Evolutionary conservation across 2,329 filamentous ascomycete genomes (phyloP).

Genomic region (Fusarium beomiforme): DNA sequence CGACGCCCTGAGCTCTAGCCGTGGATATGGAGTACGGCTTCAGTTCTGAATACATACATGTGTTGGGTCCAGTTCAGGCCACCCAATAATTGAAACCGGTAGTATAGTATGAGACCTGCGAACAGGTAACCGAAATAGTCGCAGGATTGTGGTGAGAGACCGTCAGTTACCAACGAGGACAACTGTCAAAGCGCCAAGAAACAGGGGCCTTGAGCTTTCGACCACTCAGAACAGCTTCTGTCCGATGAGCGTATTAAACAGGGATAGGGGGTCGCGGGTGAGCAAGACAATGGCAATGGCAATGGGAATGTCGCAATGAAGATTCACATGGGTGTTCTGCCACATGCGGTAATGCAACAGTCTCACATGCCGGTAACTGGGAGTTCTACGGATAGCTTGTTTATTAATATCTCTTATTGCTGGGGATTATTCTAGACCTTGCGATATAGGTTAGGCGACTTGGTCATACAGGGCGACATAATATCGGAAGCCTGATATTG

Average conservation of each 20-base stretch:
- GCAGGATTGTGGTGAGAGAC: conserved; percentile 6
- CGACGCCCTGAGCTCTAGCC: conserved; percentile 9
- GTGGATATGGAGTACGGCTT: background rate
- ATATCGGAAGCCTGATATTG: background rate
- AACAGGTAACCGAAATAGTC: conserved; percentile 26
- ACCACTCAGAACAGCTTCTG: conserved; percentile 3
- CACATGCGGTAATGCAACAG: background rate
- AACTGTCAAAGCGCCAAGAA: conserved; percentile 12
- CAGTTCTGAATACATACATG: conserved; percentile 10
- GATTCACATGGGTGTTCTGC: background rate
- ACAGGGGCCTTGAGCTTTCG: background rate
- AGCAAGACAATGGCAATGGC: background rate
- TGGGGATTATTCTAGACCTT: background rate
- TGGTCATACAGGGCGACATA: background rate
- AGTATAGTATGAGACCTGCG: conserved; percentile 20
- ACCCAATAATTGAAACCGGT: conserved; percentile 13
- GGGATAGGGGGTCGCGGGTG: conserved; percentile 5
- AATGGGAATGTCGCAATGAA: background rate
- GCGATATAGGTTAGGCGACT: background rate
- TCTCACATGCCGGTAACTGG: background rate
- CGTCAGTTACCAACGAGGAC: conserved; percentile 4
- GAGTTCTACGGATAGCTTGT: background rate
- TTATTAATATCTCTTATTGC: background rate
- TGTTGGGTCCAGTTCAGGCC: conserved; percentile 6
- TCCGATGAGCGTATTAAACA: background rate